Evolutionary conservation across 1,284 basidiomycete species (phyloP), one percentile per base, ranked within the genome.

Genomic region (Erythrobasidium hasegawianum): DNA sequence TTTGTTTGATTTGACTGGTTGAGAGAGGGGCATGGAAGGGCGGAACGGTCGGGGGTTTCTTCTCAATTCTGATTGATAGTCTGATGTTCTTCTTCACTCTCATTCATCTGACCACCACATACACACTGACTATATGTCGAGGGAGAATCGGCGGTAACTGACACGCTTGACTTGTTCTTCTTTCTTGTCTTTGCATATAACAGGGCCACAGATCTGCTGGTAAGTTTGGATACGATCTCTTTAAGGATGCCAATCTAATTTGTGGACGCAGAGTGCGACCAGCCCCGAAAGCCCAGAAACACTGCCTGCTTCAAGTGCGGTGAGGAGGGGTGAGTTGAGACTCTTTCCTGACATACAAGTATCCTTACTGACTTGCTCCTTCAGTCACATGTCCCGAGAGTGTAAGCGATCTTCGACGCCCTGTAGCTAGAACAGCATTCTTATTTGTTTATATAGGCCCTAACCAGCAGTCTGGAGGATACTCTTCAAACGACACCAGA

Each of bases 261-360:
- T 9, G 8, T 47, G 8, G 18, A 22, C 9, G 26, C 50, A 53
- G 62, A 65, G n/a, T 65, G 62, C 62, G n/a, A 29, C 14, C 41
- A 65, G 62, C 62, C 62, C 56, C 54, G 62, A 20, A 65, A 65
- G 62, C 53, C 62, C 29, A 56, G 62, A 24, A 53, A 53, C 50
- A 53, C 50, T 26, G 62, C 62, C 45, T 65, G 62, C 56, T 65
- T 40, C 62, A 57, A 65, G 41, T 58, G 56, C 45, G 62, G 62
- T 43, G 55, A 58, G 55, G 55, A 65, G 47, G 62, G 61, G 33
- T 33, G 33, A 33, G 33, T 33, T n/a, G n/a, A n/a, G n/a, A 33
- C 33, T 11, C 4, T 33, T 33, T 11, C 33, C 11, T 33, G 4
- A 11, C 33, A 33, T 33, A 33, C 33, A 4, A 11, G 11, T 33